Evolutionary conservation across 805 yeast genomes (phyloP), one percentile per base, ranked within the genome.

Genomic region (Wickerhamomyces canadensis): DNA sequence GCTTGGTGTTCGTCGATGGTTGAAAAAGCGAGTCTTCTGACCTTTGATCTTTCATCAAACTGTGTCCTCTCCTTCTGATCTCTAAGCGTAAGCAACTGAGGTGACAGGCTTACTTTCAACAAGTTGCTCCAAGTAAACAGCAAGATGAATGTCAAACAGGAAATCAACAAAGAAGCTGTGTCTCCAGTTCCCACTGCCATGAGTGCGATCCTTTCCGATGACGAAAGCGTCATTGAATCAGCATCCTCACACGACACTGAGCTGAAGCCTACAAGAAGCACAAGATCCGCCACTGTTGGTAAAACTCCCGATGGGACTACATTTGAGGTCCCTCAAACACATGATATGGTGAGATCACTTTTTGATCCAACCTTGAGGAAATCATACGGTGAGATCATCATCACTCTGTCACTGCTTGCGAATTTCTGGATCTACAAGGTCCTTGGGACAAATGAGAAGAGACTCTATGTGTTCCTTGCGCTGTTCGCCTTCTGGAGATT

Each of bases 341-440:
- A 80, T 51, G 95, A 85, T 54, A 84, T 85, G 93, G 82, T 85
- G 24, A 70, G 86, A 44, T 80, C 91, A 1, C 62, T 86, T 34
- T 78, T 85, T 49, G 91, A 85, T 61, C 93, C 94, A 3, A 72
- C 80, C 1, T 59, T 84, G 36, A 69, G 72, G 36, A 86, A 85
- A 53, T 79, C 89, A 0, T 59, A 73, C 35, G 68, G 78, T 33
- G 95, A 85, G 53, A 45, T 70, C n/a, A 47, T 72, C 27, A 84
- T 84, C 40, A 68, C 82, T 17, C 35, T 65, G 2, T 54, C 72
- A 1, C 55, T 78, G 30, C 27, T 58, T 4, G 46, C 62, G 2
- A 66, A 68, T 41, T 48, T 59, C 16, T 44, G 50, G 23, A 34
- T 67, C 8, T 68, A 63, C 40, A 57, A 51, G 34, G 48, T 40